Conservation (phyloP, 2,329 filamentous ascomycete genomes). For the Alternaria panax region DNA sequence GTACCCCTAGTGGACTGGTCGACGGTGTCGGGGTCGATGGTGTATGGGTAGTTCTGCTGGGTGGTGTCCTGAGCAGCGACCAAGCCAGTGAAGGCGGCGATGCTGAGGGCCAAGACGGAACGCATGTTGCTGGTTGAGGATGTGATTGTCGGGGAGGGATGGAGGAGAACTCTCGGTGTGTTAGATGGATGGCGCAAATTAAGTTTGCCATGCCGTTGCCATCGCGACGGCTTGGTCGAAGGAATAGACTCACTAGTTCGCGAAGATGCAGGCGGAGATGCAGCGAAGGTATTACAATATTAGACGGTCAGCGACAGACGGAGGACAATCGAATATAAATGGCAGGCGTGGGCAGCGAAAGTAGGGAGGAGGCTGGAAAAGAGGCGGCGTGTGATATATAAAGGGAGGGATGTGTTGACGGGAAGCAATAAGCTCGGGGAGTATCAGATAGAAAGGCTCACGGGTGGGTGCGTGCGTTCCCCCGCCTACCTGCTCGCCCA, state of each 20-base stretch:
- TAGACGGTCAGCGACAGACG: conserved; percentile 35
- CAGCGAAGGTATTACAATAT: conserved; percentile 21
- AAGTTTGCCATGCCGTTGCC: neutral
- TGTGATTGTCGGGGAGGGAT: conserved; percentile 8
- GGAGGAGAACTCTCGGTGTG: conserved; percentile 11
- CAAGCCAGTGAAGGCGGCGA: conserved; percentile 60
- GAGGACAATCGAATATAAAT: conserved; percentile 9
- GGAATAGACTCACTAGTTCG: conserved; percentile 22
- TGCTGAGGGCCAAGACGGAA: conserved; percentile 60
- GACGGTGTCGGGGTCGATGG: conserved; percentile 70
- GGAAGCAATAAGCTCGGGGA: conserved; percentile 30
- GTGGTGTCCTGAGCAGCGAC: conserved; percentile 56
- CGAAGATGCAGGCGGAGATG: conserved; percentile 3
- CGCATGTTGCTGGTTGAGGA: conserved; percentile 50
- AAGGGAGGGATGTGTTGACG: conserved; percentile 33
- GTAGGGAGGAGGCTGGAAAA: conserved; percentile 29
- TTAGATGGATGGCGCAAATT: neutral
- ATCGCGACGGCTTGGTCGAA: neutral
- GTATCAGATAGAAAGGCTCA: conserved; percentile 18
- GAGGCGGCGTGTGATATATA: conserved; percentile 32
- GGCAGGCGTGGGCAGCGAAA: conserved; percentile 37
- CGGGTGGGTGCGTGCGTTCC: conserved; percentile 17
- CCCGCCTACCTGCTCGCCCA: conserved; percentile 4
- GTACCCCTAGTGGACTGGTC: conserved; percentile 60
- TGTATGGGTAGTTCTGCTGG: conserved; percentile 48